Percentiles rank a stretch among this genome's conserved stretches.
Evolutionary conservation across 1,284 basidiomycete genomes (phyloP).

Genomic region (Marasmius sp.): DNA sequence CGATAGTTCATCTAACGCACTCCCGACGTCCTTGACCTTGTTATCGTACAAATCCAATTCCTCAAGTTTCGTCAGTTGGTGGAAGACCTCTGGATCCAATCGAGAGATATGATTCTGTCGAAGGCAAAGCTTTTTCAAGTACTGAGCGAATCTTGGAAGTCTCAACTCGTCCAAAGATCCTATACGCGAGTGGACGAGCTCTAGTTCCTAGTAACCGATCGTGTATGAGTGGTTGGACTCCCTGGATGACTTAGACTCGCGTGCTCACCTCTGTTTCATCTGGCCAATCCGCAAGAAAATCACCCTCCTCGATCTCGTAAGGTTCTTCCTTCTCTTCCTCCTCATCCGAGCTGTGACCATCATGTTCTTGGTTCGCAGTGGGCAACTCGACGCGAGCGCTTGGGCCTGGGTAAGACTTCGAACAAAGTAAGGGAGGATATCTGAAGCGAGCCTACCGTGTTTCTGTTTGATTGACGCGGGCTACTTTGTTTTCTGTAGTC

Average conservation of each 20-base stretch:
- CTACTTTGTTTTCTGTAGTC: too few species aligned
- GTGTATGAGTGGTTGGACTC: constrained; percentile 6
- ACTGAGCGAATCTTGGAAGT: constrained; percentile 67
- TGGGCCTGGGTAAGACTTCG: neutral
- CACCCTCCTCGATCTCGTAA: constrained; percentile 41
- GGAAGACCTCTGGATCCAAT: constrained; percentile 70
- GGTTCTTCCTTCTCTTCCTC: constrained; percentile 45
- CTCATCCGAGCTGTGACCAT: constrained; percentile 40
- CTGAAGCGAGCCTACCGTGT: neutral
- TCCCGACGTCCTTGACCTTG: constrained; percentile 73
- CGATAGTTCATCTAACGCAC: constrained; percentile 61
- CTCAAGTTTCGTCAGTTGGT: constrained; percentile 68
- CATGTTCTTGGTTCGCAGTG: constrained; percentile 14
- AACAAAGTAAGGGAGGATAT: neutral
- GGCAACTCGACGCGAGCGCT: constrained; percentile 23
- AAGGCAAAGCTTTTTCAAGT: constrained; percentile 80
- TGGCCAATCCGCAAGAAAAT: constrained; percentile 55
- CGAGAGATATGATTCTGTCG: constrained; percentile 85
- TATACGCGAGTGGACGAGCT: constrained; percentile 85
- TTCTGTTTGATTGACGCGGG: neutral
- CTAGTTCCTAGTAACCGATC: constrained; percentile 67
- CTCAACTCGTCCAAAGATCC: constrained; percentile 62
- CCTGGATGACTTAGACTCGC: neutral
- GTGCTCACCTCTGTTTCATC: constrained; percentile 67
- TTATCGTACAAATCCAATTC: constrained; percentile 98